Evolutionary conservation across 768 basidiomycete genomes (phyloP).

Genomic region (Boletus bicolor): DNA sequence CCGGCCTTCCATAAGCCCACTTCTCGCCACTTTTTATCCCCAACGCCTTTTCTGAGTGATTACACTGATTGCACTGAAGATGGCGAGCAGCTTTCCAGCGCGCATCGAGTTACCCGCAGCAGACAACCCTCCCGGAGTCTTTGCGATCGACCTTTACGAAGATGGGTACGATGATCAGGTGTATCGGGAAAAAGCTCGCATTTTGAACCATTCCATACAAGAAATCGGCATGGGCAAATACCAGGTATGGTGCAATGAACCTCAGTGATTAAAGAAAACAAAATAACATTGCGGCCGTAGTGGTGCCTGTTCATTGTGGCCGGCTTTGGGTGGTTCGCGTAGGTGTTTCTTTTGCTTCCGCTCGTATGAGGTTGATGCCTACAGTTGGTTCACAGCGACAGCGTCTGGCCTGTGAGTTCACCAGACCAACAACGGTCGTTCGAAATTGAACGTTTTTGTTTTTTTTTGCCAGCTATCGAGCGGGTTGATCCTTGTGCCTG

Average conservation of each 20-base stretch:
- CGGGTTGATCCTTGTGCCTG: slow-evolving; percentile 46
- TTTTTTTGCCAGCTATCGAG: slow-evolving; percentile 32
- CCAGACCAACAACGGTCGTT: background rate
- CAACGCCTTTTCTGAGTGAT: background rate
- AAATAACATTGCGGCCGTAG: background rate
- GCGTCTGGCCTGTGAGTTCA: slow-evolving; percentile 38
- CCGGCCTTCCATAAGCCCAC: background rate
- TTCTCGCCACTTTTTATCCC: background rate
- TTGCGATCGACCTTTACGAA: slow-evolving; percentile 28
- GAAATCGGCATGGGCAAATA: slow-evolving; percentile 58
- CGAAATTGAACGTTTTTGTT: background rate
- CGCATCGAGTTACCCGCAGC: background rate
- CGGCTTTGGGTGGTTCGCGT: slow-evolving; percentile 44
- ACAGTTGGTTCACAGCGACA: slow-evolving; percentile 26
- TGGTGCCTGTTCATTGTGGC: slow-evolving; percentile 39
- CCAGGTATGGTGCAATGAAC: slow-evolving; percentile 34
- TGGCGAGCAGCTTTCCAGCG: background rate
- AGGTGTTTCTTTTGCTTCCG: slow-evolving; percentile 8
- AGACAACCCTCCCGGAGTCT: background rate
- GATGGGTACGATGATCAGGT: slow-evolving; percentile 42
- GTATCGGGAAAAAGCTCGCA: slow-evolving; percentile 47
- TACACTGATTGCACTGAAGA: background rate
- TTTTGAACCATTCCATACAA: slow-evolving; percentile 46
- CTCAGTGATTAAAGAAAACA: too few relatives aligned
- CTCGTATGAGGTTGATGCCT: background rate